Conservation (phyloP, 257 asterid genomes). For the Euphrasia confusa region DNA sequence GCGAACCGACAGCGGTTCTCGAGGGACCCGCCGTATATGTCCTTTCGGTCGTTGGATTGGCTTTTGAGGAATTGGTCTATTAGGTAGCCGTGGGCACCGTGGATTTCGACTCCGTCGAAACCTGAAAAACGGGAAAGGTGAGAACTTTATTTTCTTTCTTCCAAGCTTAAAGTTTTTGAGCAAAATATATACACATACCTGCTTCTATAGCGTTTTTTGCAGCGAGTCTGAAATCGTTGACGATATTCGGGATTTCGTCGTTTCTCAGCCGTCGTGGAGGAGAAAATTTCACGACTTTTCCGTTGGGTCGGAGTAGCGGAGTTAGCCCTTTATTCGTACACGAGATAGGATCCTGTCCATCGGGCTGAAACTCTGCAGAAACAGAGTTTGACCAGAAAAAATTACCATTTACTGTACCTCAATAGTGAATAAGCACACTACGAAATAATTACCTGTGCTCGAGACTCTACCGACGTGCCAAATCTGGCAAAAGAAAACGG, state of each 20-base stretch:
- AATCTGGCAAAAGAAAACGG: constrained; percentile 32
- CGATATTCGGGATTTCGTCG: constrained; percentile 2
- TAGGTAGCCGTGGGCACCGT: constrained; percentile 1
- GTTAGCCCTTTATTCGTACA: constrained; percentile 3
- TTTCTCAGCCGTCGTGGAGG: constrained; percentile 4
- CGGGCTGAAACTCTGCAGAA: constrained; percentile 7
- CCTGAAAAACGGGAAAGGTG: not conserved
- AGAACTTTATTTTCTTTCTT: too few species aligned
- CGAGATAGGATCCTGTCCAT: constrained; percentile 7
- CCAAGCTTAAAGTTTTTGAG: too few species aligned
- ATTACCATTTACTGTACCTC: not conserved
- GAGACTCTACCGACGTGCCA: constrained; percentile 31
- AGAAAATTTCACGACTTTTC: not conserved
- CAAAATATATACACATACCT: not conserved
- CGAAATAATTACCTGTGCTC: not conserved
- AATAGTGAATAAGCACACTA: not conserved
- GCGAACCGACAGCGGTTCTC: constrained; percentile 8
- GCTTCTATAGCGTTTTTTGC: constrained; percentile 13
- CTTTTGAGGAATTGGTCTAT: constrained; percentile 7
- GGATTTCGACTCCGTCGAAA: constrained; percentile 12
- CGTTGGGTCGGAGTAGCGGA: not conserved
- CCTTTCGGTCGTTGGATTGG: not conserved
- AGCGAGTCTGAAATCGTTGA: constrained; percentile 14
- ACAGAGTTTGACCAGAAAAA: not conserved
- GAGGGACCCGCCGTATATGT: not conserved